Evolutionary conservation across 192 early-diverging fungal species (phyloP), one percentile per base, ranked within the genome.

Genomic region (Allomyces arbusculus): DNA sequence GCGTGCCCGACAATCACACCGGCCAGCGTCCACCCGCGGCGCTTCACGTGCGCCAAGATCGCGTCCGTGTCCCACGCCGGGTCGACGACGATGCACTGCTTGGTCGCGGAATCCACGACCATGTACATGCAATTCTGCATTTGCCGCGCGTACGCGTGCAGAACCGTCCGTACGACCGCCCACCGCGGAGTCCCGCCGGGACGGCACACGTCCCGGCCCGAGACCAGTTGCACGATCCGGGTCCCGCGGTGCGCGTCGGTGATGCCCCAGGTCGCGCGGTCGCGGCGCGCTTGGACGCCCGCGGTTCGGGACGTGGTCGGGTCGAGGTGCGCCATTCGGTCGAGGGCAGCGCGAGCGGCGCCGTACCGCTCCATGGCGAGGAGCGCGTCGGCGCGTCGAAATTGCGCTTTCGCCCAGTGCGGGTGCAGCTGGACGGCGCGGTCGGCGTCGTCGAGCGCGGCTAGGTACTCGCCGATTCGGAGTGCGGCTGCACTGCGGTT

Each of bases 61-160:
- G 87, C 90, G 70, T 92, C 89, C 33, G 93, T 77, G 71, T 94
- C 93, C 93, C 92, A 94, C 77, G 91, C 94, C 78, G 84, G 69
- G 44, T 62, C 12, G 25, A 45, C 16, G 0, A 25, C 12, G 25
- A 25, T 68, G 61, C 25, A 63, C 62, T 10, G 62, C 58, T 40
- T 28, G 64, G 22, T 20, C 16, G 85, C 85, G 25, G 90, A 85
- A 70, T 96, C 93, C 20, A 96, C 80, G 10, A 94, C 80, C 3
- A 91, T 69, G 72, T 95, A 91, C 22, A 92, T 79, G 66, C 85
- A 90, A 74, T 95, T 95, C 61, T 78, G 79, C 90, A 95, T 91
- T 23, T 84, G 78, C 11, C 70, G 70, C 10, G 92, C 92, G 72
- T 85, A 90, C 62, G 82, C 81, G 69, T 83, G 89, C 28, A 95